Base-by-base conservation (phyloP, 306 rosid genomes). In the Delonix regia region DNA sequence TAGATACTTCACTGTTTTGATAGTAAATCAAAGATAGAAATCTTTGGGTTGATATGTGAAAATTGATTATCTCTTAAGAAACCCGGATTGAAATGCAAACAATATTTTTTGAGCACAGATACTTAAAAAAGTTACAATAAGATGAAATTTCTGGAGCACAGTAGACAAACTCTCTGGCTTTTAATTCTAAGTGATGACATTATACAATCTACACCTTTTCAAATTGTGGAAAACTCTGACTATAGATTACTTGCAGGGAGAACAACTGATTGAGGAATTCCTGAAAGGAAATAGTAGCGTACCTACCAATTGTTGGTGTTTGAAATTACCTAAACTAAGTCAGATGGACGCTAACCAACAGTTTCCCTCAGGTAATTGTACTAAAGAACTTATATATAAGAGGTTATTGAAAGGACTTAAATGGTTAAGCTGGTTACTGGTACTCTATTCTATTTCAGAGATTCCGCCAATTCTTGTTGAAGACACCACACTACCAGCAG, bases 301-400 rank as follows among this genome's bases (percentile, higher is more conserved):
- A 71, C 83, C 87, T 75, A 78, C 36, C 9, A 74, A 59, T 80
- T 86, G 78, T 84, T 69, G 86, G 45, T 75, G 78, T 69, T 77
- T 82, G 57, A 82, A 88, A 80, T 80, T 83, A 19, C 70, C 79
- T 39, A 77, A 87, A 65, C 38, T 83, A 45, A 74, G 84, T 71
- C 53, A 67, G 71, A 89, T 82, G 59, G 88, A 80, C 30, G 84
- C 75, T 44, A 74, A 80, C 22, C 80, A 60, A 13, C 86, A 81
- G 41, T 77, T 89, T 82, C 85, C 97, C 82, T 33, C 84, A 62
- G 97, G 98, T 90, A 86, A 82, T 74, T 70, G 12, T 45, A 12
- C 38, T 74, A 33, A 36, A 65, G 74, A 60, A 69, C 53, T 70
- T 74, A 25, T 65, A 30, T 51, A 61, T 13, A 65, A 44, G 39